Percentiles rank a stretch among this genome's conserved stretches.
Evolutionary conservation across 2,329 filamentous ascomycete species (phyloP).

Genomic region (Tolypocladium tundrense): DNA sequence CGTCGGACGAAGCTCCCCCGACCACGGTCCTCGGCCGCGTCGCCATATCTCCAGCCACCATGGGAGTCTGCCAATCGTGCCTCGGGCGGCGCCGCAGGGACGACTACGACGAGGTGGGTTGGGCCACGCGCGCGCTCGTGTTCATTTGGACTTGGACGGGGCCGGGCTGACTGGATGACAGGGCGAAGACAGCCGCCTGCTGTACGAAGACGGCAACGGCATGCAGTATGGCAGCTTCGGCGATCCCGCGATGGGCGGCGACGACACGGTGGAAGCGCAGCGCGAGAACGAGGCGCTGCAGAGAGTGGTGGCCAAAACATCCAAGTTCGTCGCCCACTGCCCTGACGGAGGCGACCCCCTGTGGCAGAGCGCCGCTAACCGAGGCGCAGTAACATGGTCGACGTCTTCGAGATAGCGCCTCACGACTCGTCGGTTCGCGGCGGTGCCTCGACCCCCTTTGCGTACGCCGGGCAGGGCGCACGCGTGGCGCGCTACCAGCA

Average conservation of each 20-base stretch:
- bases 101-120: slow-evolving; percentile 43
- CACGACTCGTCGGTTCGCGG: slow-evolving; percentile 30
- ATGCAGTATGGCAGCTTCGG: slow-evolving; percentile 54
- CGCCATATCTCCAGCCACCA: slow-evolving; percentile 16
- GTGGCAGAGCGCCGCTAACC: not conserved
- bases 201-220: slow-evolving; percentile 50
- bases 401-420: slow-evolving; percentile 55
- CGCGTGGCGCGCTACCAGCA: slow-evolving; percentile 49
- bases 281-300: slow-evolving; percentile 55
- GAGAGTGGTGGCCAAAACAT: slow-evolving; percentile 52
- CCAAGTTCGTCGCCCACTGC: slow-evolving; percentile 37
- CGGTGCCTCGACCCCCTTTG: slow-evolving; percentile 28
- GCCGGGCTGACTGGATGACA: slow-evolving; percentile 14
- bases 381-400: slow-evolving; percentile 50
- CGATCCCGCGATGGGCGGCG: slow-evolving; percentile 41
- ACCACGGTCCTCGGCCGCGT: not conserved
- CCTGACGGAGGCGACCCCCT: not conserved
- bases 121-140: not conserved
- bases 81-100: slow-evolving; percentile 42
- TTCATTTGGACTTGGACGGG: not conserved
- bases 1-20: not conserved
- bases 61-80: slow-evolving; percentile 54
- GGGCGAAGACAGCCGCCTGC: slow-evolving; percentile 47
- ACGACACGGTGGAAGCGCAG: slow-evolving; percentile 52
- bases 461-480: slow-evolving; percentile 44